These are phyloP conservation scores for Saccharomycopsis lassenensis DNA, from an alignment of 805 yeast genomes.

Conservation along the genomic window DNA sequence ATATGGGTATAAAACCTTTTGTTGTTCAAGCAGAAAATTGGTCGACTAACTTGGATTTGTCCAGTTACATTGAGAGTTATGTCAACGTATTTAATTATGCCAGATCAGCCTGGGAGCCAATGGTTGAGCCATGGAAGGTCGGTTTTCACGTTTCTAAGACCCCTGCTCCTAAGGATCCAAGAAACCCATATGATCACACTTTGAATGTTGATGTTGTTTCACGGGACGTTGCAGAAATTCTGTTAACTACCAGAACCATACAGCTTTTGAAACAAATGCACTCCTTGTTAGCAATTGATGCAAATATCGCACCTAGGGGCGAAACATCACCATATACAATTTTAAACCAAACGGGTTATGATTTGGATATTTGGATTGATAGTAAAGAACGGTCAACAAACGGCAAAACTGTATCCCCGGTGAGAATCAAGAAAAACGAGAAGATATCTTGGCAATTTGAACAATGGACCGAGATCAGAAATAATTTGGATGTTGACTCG, in stretches of 20 bases:
- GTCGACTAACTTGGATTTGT: slow-evolving; percentile 74
- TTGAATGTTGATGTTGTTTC: slow-evolving; percentile 63
- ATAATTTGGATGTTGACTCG: slow-evolving; percentile 57
- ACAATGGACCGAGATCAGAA: slow-evolving; percentile 84
- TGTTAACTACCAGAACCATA: slow-evolving; percentile 72
- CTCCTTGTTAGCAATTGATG: slow-evolving; percentile 41
- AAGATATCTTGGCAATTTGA: slow-evolving; percentile 81
- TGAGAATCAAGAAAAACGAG: slow-evolving; percentile 37
- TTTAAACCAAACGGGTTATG: slow-evolving; percentile 75
- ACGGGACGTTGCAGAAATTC: slow-evolving; percentile 63
- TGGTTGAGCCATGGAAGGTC: slow-evolving; percentile 80
- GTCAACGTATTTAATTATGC: slow-evolving; percentile 81
- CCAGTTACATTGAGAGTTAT: slow-evolving; percentile 49
- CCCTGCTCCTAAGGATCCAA: slow-evolving; percentile 29
- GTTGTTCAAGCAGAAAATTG: slow-evolving; percentile 62
- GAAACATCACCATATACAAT: slow-evolving; percentile 75
- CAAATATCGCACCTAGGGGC: slow-evolving; percentile 54
- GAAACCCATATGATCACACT: too few species aligned
- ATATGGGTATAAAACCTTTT: slow-evolving; percentile 63
- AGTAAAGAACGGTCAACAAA: slow-evolving; percentile 14
- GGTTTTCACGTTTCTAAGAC: slow-evolving; percentile 54
- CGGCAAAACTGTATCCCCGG: slow-evolving; percentile 23
- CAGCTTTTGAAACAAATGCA: slow-evolving; percentile 65
- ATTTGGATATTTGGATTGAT: slow-evolving; percentile 77
- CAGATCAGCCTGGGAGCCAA: slow-evolving; percentile 90